Evolutionary conservation across 192 early-diverging fungal genomes (phyloP), one percentile per base, ranked within the genome.

Genomic region (Spizellomyces sp.): DNA sequence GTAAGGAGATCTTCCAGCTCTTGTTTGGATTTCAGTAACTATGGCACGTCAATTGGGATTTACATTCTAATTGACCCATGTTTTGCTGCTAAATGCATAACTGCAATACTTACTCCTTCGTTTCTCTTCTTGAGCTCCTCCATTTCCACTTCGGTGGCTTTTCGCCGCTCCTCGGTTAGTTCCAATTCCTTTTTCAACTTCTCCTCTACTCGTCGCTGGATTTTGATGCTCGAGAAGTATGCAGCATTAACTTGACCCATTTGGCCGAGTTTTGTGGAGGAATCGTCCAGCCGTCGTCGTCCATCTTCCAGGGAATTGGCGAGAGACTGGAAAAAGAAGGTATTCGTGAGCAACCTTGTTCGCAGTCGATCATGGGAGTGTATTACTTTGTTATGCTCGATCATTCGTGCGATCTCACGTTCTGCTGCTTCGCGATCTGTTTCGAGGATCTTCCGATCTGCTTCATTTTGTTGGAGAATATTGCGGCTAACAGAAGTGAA

Each of bases 131-230:
- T 66, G 56, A 69, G 59, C 45, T 74, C 64, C 73, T 76, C 75
- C 0, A 69, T 41, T 22, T 68, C 75, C 9, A 47, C 60, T 63
- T 86, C 84, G 1, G 57, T 55, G 5, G 66, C 63, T 54, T 75
- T 72, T 19, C 77, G 55, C 14, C 64, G 67, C 36, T 75, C 64
- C 27, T 46, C 69, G 9, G 21, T 45, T 36, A 74, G 27, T 46
- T 80, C 75, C 9, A 80, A 52, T 70, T 83, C 81, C 56, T 77
- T 82, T 57, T 81, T 80, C 43, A 86, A 17, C 66, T 86, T 86
- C 17, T 64, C 64, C 56, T 82, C 67, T 12, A 86, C 78, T n/a
- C 81, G 71, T 36, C 71, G 61, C 27, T 86, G 82, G 21, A 86
- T 80, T 64, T 86, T 86, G 55, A 86, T 57, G 44, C 78, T 82